Percentiles rank a stretch among this genome's conserved stretches.
Conservation (phyloP, 352 stramenopile species). For the Phytophthora aleatoria region DNA sequence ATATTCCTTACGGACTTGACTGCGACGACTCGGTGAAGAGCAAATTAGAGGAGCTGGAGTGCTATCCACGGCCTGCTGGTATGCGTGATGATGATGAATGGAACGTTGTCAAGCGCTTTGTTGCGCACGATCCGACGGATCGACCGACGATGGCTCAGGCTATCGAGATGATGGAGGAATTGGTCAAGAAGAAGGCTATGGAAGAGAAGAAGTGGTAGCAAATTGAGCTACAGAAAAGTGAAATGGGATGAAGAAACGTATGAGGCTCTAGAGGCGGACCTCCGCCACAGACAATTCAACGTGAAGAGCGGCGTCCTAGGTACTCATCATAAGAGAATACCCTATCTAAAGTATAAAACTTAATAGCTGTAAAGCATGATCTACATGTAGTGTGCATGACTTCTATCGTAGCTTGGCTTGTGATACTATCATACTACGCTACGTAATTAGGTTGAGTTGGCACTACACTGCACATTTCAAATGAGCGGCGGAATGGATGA, state of each 20-base stretch:
- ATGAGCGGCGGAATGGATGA: no score
- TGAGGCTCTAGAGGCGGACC: no score
- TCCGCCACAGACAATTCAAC: no score
- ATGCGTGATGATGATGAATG: conserved; percentile 36
- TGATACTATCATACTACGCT: no score
- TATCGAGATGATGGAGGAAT: conserved; percentile 29
- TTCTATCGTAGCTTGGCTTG: no score
- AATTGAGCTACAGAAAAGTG: background rate
- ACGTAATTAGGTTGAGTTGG: no score
- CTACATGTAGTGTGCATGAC: no score
- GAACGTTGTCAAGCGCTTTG: conserved; percentile 24
- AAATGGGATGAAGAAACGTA: background rate
- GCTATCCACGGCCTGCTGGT: conserved; percentile 23
- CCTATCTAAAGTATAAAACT: no score
- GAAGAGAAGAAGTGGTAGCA: conserved; percentile 5
- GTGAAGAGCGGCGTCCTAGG: no score
- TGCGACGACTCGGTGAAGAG: conserved; percentile 18
- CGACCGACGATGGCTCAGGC: conserved; percentile 24
- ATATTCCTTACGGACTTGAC: conserved; percentile 24
- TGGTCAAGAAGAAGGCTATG: conserved; percentile 19
- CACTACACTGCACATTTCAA: no score
- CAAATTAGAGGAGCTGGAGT: conserved; percentile 7
- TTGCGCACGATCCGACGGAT: conserved; percentile 19
- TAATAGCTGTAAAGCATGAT: no score
- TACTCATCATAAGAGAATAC: no score